Base-by-base conservation (phyloP, 1,139 yeast genomes). In the Hansenula lynferdii region DNA sequence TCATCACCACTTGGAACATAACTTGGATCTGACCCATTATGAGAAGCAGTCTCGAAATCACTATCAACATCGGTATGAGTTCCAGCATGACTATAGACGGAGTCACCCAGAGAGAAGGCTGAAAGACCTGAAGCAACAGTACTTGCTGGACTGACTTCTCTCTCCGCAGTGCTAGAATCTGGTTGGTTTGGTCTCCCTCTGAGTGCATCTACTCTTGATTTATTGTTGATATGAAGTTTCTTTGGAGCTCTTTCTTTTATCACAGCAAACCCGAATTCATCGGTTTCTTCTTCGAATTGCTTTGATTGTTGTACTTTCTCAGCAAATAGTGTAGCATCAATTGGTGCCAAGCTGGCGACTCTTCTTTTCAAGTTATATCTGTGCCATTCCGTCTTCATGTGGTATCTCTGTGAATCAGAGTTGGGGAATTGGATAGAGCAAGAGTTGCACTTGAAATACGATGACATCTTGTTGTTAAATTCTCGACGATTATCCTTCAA, bases 341-440 rank as follows among this genome's bases (percentile, higher is more conserved):
- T 82, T 4, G 96, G 81, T 2, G 90, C 82, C 47, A 92, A 66
- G 35, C 77, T 76, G 3, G 96, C 96, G 28, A 92, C 96, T 54
- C 96, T 72, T 61, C 98, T 75, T 62, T 92, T 92, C 54, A 92
- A 70, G 58, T 92, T 92, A 61, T 92, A 92, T 52, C 98, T 72
- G 61, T 84, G 94, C 94, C 94, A 84, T 44, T 83, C 94, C 4
- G 85, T 69, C 55, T 86, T 87, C 97, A 92, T 92, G 56, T 92
- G 98, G 41, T 73, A 70, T 51, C 97, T 72, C 65, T 92, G 98
- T 46, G 78, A 72, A 41, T 82, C 89, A 6, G 95, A 82, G 15
- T 81, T 70, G 15, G 81, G 77, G 55, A 92, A 92, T 43, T 77
- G 77, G 44, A 90, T 72, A 9, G 79, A 81, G 57, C 98, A 92